Evolutionary conservation across 441 rosid genomes (phyloP), one percentile per base, ranked within the genome.

Genomic region (Adansonia rubrostipa): DNA sequence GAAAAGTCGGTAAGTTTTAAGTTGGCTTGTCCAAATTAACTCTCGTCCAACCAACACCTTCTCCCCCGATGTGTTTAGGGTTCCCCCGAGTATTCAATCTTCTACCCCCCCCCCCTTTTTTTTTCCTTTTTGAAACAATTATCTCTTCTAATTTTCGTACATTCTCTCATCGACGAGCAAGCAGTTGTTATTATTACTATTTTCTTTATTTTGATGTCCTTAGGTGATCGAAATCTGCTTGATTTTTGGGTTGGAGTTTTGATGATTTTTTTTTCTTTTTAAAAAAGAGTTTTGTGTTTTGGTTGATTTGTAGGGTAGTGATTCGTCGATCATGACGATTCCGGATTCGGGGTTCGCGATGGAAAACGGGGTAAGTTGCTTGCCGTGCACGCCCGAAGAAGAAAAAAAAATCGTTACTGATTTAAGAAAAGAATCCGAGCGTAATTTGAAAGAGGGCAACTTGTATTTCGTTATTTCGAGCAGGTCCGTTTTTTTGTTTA

Each of bases 381-480:
- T 90, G 80, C 93, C 96, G 2, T 83, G 82, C 75, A 81, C 93
- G 71, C 89, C 88, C 2, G 86, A 89, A 42, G 91, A 90, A 65
- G 97, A 96, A 89, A 89, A 77, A 78, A 90, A 81, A 84, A 84
- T 92, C 79, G 84, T 96, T 3, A 65, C 80, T 60, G 89, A 87
- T 72, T 78, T 96, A 79, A 83, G 47, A 63, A 66, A 60, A 48
- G 85, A 90, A 86, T 89, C 97, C 7, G 94, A 92, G 64, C 80
- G 44, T 45, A 75, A 81, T 84, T 79, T 90, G 85, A 88, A 83
- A 71, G 92, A 92, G 62, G 98, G 97, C 79, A 89, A 91, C 82
- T 76, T 88, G 80, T 93, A 89, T 77, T 93, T 84, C 82, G 86
- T 96, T 24, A 80, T 92, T 82, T 95, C 98, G 6, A 54, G 82